Evolutionary conservation across 805 yeast genomes (phyloP), one percentile per base, ranked within the genome.

Genomic region (Starmera pachycereana): DNA sequence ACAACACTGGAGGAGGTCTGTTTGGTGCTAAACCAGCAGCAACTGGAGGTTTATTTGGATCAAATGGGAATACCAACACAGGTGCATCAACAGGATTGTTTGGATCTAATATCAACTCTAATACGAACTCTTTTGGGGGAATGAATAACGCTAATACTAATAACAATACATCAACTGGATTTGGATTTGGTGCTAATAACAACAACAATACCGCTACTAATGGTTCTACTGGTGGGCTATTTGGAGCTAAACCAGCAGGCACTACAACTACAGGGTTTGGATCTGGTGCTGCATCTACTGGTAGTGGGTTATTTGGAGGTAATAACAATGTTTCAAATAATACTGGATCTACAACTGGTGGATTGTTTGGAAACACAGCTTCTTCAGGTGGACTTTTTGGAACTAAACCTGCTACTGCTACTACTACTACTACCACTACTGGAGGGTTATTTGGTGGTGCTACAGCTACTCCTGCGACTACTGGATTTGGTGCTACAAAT

Each of bases 251-350:
- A 29, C 50, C 50, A 12, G 18, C 18, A 16, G 18, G 18, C 4
- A 43, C 45, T 34, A 57, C 62, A 37, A 16, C 18, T 4, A 16
- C 18, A 16, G 18, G 18, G 18, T 16, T 16, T 16, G 18, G 18
- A 16, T 16, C 18, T 16, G 18, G 18, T 16, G 57, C 33, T 19
- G 44, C 49, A 27, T 37, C 58, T 12, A 56, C 55, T 22, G 66
- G 62, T 33, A 56, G 58, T 14, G 71, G 71, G 2, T 49, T 60
- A 18, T 72, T 71, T 53, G 27, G 27, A 22, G 74, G 75, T n/a
- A 47, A 45, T 18, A 33, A 40, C 11, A 38, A 42, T 33, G 18
- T 4, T 16, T 16, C 18, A 16, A 37, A 57, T 38, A 30, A 18
- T 13, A 29, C 33, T 14, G 31, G 40, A 29, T 32, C 53, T 32